A percentile compares a stretch with the other conserved stretches of the same genome.
These are phyloP conservation scores for Cucurbitaria berberidis DNA, from an alignment of 2,329 filamentous ascomycete species.

Conservation along the genomic window DNA sequence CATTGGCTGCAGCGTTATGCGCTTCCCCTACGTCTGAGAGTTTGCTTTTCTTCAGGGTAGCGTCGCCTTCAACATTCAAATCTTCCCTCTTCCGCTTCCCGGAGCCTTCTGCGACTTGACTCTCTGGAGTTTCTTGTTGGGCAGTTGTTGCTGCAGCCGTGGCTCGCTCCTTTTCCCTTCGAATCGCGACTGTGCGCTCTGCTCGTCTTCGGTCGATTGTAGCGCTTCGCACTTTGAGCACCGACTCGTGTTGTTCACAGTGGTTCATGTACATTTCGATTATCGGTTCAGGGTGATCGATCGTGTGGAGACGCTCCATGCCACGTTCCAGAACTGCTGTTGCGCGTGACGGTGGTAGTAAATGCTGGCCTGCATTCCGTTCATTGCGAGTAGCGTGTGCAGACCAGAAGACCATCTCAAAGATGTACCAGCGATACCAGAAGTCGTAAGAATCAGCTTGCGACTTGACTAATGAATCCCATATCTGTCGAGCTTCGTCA, in stretches of 20 bases:
- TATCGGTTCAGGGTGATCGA: slow-evolving; percentile 80
- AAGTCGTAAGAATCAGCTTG: slow-evolving; percentile 86
- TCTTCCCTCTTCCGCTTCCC: slow-evolving; percentile 75
- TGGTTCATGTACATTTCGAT: slow-evolving; percentile 77
- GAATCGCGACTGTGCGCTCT: slow-evolving; percentile 55
- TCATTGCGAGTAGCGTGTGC: slow-evolving; percentile 61
- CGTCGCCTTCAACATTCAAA: slow-evolving; percentile 56
- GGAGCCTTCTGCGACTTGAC: slow-evolving; percentile 53
- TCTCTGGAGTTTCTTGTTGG: slow-evolving; percentile 22
- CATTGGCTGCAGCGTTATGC: slow-evolving; percentile 17
- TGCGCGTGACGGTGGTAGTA: slow-evolving; percentile 70
- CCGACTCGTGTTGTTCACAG: slow-evolving; percentile 88
- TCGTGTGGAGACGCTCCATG: slow-evolving; percentile 61
- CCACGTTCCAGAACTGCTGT: slow-evolving; percentile 79
- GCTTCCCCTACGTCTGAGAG: slow-evolving; percentile 43
- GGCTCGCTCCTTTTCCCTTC: slow-evolving; percentile 66
- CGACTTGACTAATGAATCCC: slow-evolving; percentile 72
- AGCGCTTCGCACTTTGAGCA: slow-evolving; percentile 74
- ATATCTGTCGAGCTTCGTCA: slow-evolving; percentile 77
- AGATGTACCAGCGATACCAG: slow-evolving; percentile 90
- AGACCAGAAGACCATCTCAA: slow-evolving; percentile 80
- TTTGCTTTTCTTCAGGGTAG: slow-evolving; percentile 70
- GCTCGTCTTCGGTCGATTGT: slow-evolving; percentile 75
- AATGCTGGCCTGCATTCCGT: slow-evolving; percentile 55
- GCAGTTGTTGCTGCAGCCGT: slow-evolving; percentile 58